Evolutionary conservation across 768 basidiomycete species (phyloP), one percentile per base, ranked within the genome.

Genomic region (Pulveroboletus sp.): DNA sequence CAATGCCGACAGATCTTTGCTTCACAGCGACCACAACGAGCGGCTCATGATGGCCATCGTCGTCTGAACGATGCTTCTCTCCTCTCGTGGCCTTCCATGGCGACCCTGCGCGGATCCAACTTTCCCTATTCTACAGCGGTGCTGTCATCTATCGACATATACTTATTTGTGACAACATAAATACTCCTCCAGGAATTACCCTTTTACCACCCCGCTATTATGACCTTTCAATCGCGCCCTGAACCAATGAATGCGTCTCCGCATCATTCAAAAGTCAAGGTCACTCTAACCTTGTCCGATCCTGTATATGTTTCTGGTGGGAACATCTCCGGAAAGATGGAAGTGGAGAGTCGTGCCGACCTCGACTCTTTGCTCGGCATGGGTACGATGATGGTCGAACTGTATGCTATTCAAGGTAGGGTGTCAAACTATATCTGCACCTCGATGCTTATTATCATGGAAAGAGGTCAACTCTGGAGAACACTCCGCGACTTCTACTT

Each of bases 221-320:
- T 69, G 63, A 62, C 70, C 16, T 52, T 45, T 10, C 70, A 70
- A 47, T 66, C 71, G 16, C 63, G 70, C 39, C 70, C 73, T 6
- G 78, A 76, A 69, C 85, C 86, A 12, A 91, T 91, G 89, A 91
- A 92, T 68, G 83, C 85, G 25, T 80, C 82, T n/a, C 76, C 83
- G 1, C 74, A 84, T 63, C 90, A 91, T 65, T 72, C 87, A 23
- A 92, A 90, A 69, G 79, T 91, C 65, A 87, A 79, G 64, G 77
- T 88, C 14, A 75, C 84, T 12, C 62, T 87, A 17, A 75, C 72
- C 7, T 71, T 89, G 7, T 75, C 79, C 2, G 78, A 86, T 54
- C 63, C 77, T 2, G 71, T 76, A 24, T 87, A 79, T 58, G 77
- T 88, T 43, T 83, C 89, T 1, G 90, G 90, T 0, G 70, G 72